phyloP scores from a whole-genome alignment of 441 rosid genomes.

The Adansonia madagascariensis region DNA sequence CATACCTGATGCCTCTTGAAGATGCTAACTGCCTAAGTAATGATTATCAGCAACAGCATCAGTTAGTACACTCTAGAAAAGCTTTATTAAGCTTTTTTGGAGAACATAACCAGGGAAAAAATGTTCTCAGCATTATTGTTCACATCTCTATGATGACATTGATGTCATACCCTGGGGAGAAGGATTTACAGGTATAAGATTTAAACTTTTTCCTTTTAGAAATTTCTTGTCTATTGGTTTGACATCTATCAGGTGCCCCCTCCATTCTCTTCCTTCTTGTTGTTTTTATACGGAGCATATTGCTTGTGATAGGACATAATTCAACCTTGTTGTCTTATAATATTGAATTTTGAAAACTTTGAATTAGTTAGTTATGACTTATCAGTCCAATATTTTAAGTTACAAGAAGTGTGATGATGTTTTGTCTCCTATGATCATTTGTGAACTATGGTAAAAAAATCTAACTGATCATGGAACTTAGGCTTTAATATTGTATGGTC shows the following conservation, averaged over 20 bases:
- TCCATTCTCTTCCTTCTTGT: constrained; percentile 13
- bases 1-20: constrained; percentile 78
- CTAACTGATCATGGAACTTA: neutral
- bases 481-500: neutral
- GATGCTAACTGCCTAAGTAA: constrained; percentile 51
- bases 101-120: constrained; percentile 78
- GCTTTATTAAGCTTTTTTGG: constrained; percentile 73
- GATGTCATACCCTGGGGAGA: constrained; percentile 93
- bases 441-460: neutral
- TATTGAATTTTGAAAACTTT: neutral
- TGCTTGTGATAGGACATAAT: neutral
- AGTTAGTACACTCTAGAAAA: constrained; percentile 57
- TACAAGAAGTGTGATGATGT: neutral
- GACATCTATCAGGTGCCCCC: constrained; percentile 18
- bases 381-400: neutral
- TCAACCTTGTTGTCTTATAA: neutral
- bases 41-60: constrained; percentile 55
- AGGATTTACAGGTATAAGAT: constrained; percentile 82
- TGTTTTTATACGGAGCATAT: neutral
- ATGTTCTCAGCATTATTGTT: constrained; percentile 81
- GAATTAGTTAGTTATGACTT: neutral
- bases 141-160: constrained; percentile 76
- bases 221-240: constrained; percentile 22
- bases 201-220: constrained; percentile 21
- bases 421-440: constrained; percentile 6